Base-by-base conservation (phyloP, 495 filamentous ascomycete genomes). In the Xylaria castorea region DNA sequence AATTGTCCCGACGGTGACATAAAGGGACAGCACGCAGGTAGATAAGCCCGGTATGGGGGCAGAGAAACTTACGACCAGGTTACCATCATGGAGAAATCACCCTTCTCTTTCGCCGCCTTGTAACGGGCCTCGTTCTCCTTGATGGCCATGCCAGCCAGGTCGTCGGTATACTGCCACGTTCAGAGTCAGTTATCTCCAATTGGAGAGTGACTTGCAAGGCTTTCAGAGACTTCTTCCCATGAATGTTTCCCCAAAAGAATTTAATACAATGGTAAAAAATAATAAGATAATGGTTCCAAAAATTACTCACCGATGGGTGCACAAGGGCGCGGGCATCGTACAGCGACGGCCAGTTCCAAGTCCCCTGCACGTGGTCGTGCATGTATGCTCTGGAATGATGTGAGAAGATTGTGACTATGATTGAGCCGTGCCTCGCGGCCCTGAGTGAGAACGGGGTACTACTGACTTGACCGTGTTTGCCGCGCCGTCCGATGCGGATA, bases 301-400 rank as follows among this genome's bases (percentile, higher is more conserved):
- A 22, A 25, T 51, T 1, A 11, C 50, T 51, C 8, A 51, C 50
- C 2, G 89, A 89, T 62, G 81, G 79, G 63, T 92, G 92, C 34
- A 89, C 78, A 36, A 94, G 83, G 18, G 86, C 89, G 2, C 93
- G 84, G 0, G 87, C 92, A 76, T 90, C 90, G 78, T 92, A 94
- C 22, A 82, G 74, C 22, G 81, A 75, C 1, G 91, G 90, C 93
- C 93, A 95, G 48, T 83, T 85, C 36, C 80, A 83, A 1, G 88
- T 92, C 3, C 90, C 90, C 25, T 91, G 82, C 25, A 94, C 83
- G 30, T 87, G 83, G 78, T 96, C 93, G 78, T 93, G 94, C 36
- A 95, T 78, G 25, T 88, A 78, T 1, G 91, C 91, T 71, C 82
- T 85, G 2, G 22, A 57, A 57, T 7, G 18, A 18, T 32, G 53